Evolutionary conservation across 2,329 filamentous ascomycete genomes (phyloP), one percentile per base, ranked within the genome.

Genomic region (Alternaria brassicae): DNA sequence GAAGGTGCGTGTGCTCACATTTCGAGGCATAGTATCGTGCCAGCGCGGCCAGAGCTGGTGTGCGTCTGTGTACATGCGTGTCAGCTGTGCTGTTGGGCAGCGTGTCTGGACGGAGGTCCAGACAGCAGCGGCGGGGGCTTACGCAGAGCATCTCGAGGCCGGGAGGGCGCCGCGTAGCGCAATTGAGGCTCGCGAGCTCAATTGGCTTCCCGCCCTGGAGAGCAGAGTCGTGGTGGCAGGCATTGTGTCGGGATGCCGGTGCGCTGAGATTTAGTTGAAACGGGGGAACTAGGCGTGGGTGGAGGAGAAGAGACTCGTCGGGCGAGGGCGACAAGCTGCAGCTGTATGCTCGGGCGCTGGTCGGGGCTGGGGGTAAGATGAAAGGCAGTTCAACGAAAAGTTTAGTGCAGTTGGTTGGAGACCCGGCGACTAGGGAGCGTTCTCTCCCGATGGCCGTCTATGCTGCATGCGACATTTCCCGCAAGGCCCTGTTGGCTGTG

Each of bases 1-100:
- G 17, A 32, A n/a, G 53, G 51, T 50, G 45, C 12, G 28, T 5
- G 21, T 56, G 57, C 84, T 76, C 81, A 89, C 87, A 87, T 82
- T 89, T 89, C 58, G 86, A 88, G 77, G 87, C 87, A 85, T 89
- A 89, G 80, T 85, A 89, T 78, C 87, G 82, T 68, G 86, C 83
- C 69, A 89, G 82, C 62, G 87, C 86, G 54, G 85, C 84, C 66
- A 88, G 78, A 41, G 84, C 82, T 53, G 85, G 85, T 72, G 78
- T 78, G 70, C 79, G 77, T 71, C 77, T 74, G 62, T 74, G 67
- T 51, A 58, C 53, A 44, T 60, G 28, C 34, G 47, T 67, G 69
- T 76, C 69, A 76, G 71, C 69, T 62, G 65, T 63, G 58, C 48
- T 67, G 28, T 34, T 19, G 21, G 21, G 39, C 17, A 23, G 15